phyloP scores from a whole-genome alignment of 768 basidiomycete genomes.

The Serendipita sp. region DNA sequence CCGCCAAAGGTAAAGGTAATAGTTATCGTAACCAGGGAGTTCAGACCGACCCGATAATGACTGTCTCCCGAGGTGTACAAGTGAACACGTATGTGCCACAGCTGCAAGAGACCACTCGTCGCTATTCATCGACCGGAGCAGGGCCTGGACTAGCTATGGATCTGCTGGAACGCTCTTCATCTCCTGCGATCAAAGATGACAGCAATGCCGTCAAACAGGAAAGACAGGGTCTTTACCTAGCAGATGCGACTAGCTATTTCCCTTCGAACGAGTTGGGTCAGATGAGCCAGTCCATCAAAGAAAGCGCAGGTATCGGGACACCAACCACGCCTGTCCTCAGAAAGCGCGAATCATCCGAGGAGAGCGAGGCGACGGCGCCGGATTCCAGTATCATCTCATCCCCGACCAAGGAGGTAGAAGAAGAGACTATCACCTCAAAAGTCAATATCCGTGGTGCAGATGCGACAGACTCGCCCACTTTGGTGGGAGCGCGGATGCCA shows the following conservation, averaged over 20 bases:
- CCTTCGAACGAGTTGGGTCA: neutral
- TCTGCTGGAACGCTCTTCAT: neutral
- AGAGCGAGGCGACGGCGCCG: neutral
- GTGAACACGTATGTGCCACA: neutral
- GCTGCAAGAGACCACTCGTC: neutral
- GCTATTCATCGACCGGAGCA: neutral
- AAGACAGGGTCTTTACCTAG: neutral
- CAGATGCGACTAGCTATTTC: neutral
- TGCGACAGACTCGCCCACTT: neutral
- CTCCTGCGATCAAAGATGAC: neutral
- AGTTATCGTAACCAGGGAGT: constrained; percentile 4
- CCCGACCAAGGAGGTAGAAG: constrained; percentile 2
- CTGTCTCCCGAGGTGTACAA: constrained; percentile 4
- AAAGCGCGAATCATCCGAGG: constrained; percentile 3
- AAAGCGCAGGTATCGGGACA: neutral
- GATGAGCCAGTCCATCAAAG: neutral
- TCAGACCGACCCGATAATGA: constrained; percentile 5
- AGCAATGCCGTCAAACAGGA: neutral
- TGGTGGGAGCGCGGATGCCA: neutral
- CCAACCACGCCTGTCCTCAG: neutral
- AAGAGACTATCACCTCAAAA: neutral
- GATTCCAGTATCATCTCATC: constrained; percentile 5
- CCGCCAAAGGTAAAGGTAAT: constrained; percentile 4
- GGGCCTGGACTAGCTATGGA: neutral
- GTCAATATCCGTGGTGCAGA: neutral